Percentiles rank a stretch among this genome's conserved stretches.
Conservation (phyloP, 805 yeast genomes). For the Blastobotrys peoriensis region DNA sequence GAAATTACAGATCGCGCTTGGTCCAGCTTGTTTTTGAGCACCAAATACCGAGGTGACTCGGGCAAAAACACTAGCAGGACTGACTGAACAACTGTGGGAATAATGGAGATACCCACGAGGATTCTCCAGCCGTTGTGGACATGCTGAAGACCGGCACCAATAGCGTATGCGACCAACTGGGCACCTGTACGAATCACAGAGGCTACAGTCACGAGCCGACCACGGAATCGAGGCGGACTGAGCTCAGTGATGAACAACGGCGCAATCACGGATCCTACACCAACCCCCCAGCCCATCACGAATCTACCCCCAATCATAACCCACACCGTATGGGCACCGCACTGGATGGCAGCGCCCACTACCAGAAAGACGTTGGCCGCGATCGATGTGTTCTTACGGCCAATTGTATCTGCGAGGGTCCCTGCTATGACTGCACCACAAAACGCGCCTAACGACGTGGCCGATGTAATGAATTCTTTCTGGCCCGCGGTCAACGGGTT, state of each 20-base stretch:
- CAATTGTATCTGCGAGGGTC: conserved; percentile 69
- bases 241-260: conserved; percentile 88
- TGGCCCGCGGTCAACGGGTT: conserved; percentile 62
- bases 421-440: conserved; percentile 81
- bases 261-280: conserved; percentile 85
- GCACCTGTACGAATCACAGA: conserved; percentile 91
- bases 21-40: conserved; percentile 60
- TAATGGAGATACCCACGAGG: conserved; percentile 79
- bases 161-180: conserved; percentile 86
- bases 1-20: conserved; percentile 61
- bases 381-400: conserved; percentile 78
- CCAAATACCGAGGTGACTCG: conserved; percentile 88
- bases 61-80: conserved; percentile 80
- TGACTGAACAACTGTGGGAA: conserved; percentile 81
- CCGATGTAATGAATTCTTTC: conserved; percentile 85
- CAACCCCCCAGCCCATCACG: conserved; percentile 94
- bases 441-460: conserved; percentile 90
- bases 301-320: conserved; percentile 89
- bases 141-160: conserved; percentile 66
- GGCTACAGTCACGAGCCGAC: conserved; percentile 81
- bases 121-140: conserved; percentile 89
- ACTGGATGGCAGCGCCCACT: conserved; percentile 78
- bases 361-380: conserved; percentile 75
- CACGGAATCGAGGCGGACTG: conserved; percentile 91
- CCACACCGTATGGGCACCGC: conserved; percentile 78